phyloP scores from a whole-genome alignment of 1,284 basidiomycete genomes.

The Microbotryum intermedium region DNA sequence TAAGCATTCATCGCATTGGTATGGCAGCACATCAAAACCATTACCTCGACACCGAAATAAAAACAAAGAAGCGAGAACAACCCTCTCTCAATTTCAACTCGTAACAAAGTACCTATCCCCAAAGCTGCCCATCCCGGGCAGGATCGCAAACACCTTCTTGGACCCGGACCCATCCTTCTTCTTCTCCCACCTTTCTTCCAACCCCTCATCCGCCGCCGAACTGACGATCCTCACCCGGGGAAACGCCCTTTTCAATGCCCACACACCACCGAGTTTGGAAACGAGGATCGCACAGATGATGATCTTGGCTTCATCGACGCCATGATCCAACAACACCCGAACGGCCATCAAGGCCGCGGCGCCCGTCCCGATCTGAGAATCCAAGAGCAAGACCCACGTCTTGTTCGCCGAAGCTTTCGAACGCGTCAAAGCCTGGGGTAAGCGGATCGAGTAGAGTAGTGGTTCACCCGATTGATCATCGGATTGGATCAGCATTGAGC shows the following conservation, averaged over 20 bases:
- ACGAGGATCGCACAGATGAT: slow-evolving; percentile 68
- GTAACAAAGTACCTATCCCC: slow-evolving; percentile 28
- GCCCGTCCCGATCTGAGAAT: slow-evolving; percentile 92
- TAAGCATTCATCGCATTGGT: too few relatives aligned
- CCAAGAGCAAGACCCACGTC: slow-evolving; percentile 80
- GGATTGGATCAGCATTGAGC: slow-evolving; percentile 79
- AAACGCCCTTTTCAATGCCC: slow-evolving; percentile 70
- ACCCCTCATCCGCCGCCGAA: slow-evolving; percentile 64
- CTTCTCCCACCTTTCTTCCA: slow-evolving; percentile 62
- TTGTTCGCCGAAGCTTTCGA: slow-evolving; percentile 54
- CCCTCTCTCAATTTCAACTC: background rate
- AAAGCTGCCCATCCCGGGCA: slow-evolving; percentile 24
- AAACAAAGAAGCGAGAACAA: background rate
- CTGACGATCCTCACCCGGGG: slow-evolving; percentile 63
- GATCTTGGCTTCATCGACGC: slow-evolving; percentile 59
- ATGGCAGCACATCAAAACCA: too few relatives aligned
- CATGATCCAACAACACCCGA: slow-evolving; percentile 88
- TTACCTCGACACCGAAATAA: background rate
- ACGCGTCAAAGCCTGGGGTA: slow-evolving; percentile 61
- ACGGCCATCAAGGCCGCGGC: slow-evolving; percentile 95
- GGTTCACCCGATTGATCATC: slow-evolving; percentile 79
- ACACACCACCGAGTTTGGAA: slow-evolving; percentile 66
- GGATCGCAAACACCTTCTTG: slow-evolving; percentile 29
- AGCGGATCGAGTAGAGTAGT: slow-evolving; percentile 67
- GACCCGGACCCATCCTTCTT: slow-evolving; percentile 5